Percentiles rank a stretch among this genome's conserved stretches.
Evolutionary conservation across 148 eudicot species (phyloP).

Genomic region (Chenopodium berlandieri): DNA sequence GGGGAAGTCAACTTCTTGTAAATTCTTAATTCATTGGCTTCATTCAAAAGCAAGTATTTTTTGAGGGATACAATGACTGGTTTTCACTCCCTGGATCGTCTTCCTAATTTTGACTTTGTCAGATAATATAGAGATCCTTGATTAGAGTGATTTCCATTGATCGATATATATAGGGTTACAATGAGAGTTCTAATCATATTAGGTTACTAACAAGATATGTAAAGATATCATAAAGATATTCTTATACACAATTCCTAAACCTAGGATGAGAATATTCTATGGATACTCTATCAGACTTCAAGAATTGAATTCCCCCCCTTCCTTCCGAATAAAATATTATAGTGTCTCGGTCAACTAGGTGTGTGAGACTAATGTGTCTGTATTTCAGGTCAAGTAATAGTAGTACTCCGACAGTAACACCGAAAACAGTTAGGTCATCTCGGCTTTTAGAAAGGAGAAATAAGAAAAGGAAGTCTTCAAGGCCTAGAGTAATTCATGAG

Average conservation of each 20-base stretch:
- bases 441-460: conserved; percentile 73
- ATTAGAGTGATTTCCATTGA: too few species aligned
- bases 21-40: not conserved
- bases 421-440: conserved; percentile 68
- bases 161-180: too few species aligned
- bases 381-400: conserved; percentile 38
- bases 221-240: too few species aligned
- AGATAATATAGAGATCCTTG: too few species aligned
- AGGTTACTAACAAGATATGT: too few species aligned
- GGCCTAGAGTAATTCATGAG: conserved; percentile 42
- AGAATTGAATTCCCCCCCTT: not conserved
- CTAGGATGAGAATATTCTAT: too few species aligned
- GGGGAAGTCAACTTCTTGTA: not conserved
- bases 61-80: not conserved
- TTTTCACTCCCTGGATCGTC: not conserved
- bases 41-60: not conserved
- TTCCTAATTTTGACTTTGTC: not conserved
- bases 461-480: conserved; percentile 50
- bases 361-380: conserved; percentile 17
- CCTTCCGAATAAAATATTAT: not conserved
- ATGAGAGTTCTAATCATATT: too few species aligned
- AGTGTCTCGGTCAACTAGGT: not conserved
- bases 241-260: too few species aligned
- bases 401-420: conserved; percentile 34
- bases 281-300: not conserved